Base-by-base conservation (phyloP, 139 green algal species). In the Chlorella sp. region DNA sequence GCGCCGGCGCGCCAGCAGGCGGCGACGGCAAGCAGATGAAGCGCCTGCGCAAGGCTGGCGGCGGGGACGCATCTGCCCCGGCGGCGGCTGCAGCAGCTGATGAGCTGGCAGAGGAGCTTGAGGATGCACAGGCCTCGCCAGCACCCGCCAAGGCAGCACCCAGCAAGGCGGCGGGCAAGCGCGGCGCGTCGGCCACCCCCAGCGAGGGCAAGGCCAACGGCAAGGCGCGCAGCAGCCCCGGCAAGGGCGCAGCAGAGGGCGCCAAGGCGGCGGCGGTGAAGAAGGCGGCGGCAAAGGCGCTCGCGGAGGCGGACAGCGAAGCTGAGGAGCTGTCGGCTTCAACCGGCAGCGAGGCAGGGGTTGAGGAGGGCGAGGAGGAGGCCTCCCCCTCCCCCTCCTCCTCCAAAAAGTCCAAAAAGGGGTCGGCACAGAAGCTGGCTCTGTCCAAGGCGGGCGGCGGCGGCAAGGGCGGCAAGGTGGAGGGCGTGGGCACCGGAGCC, bases 401-500 rank as follows among this genome's bases (percentile, higher is more conserved):
- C 14, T 62, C 38, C 56, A 43, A n/a, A 34, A 80, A 80, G 74
- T n/a, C 46, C 32, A 48, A 26, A n/a, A 80, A 80, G 74, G 74
- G n/a, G 2, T 60, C 51, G 51, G 51, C 51, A 3, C 51, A 60
- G 51, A 60, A 60, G 51, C 51, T 60, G 51, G 9, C 51, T 2
- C 51, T 60, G 11, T 60, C 51, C 74, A 80, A 80, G 48, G 74
- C 34, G 67, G 62, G 30, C 1, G 51, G 51, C 51, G 51, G 51
- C 51, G 60, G 9, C 60, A 69, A 69, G 60, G 60, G 60, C 60
- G 30, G 5, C 28, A 69, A 69, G 48, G 81, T 95, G 77, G 94
- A 95, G 3, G 92, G 92, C 20, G 95, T 98, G 34, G 95, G 95
- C n/a, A 87, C 83, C 4, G 91, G 91, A 3, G 89, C 94, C 0